Conservation (phyloP, 345 rosid genomes). For the Brassica cretica region DNA sequence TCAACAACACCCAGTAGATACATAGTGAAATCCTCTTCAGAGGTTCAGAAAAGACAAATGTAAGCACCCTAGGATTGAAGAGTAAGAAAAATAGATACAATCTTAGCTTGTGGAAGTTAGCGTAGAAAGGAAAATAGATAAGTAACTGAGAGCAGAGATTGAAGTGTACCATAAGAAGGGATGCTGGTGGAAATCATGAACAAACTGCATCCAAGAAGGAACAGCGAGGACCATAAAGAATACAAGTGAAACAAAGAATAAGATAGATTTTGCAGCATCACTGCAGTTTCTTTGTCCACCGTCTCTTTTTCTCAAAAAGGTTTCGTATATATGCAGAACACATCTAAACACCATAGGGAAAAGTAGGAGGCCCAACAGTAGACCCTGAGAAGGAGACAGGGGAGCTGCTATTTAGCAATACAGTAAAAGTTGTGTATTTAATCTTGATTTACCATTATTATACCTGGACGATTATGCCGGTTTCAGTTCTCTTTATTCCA, state of each 20-base stretch:
- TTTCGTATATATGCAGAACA: slow-evolving; percentile 41
- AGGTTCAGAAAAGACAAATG: slow-evolving; percentile 76
- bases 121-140: background rate
- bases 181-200: slow-evolving; percentile 71
- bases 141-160: background rate
- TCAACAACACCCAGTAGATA: slow-evolving; percentile 70
- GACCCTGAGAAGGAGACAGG: slow-evolving; percentile 52
- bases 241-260: slow-evolving; percentile 61
- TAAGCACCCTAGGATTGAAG: slow-evolving; percentile 59
- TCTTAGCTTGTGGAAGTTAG: background rate
- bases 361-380: slow-evolving; percentile 77
- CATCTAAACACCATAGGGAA: slow-evolving; percentile 63
- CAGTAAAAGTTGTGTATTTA: background rate
- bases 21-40: slow-evolving; percentile 74
- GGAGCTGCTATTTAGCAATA: slow-evolving; percentile 2
- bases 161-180: slow-evolving; percentile 75
- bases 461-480: slow-evolving; percentile 78
- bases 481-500: slow-evolving; percentile 73
- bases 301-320: slow-evolving; percentile 20
- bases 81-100: slow-evolving; percentile 29
- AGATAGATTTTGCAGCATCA: slow-evolving; percentile 50
- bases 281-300: slow-evolving; percentile 39
- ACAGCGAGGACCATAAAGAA: slow-evolving; percentile 45
- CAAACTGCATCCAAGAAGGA: slow-evolving; percentile 89
- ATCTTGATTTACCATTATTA: background rate